Evolutionary conservation across 2,329 filamentous ascomycete species (phyloP), one percentile per base, ranked within the genome.

Genomic region (Alternaria rosae): DNA sequence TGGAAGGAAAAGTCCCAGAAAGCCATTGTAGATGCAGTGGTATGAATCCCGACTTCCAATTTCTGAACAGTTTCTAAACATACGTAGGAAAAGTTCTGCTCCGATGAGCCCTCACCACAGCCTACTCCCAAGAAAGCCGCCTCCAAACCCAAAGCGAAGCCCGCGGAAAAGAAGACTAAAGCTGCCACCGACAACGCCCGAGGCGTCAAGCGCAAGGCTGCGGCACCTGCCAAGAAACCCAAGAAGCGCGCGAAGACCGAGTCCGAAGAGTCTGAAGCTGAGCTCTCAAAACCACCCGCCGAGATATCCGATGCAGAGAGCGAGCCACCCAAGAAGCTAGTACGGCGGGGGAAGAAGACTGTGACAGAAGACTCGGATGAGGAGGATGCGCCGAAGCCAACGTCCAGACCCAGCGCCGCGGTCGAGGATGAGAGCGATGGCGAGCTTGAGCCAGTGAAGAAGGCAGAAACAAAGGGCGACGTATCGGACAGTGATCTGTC

Each of bases 401-500:
- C 62, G 26, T 64, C 53, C 17, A 68, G 54, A 43, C 25, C 62
- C 5, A 64, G 65, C n/a, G 54, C 59, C 5, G 54, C 64, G 9
- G 35, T 54, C 1, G 54, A 67, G 5, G 64, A 68, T 13, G 66
- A 70, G 9, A 67, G 64, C 25, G 70, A 69, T 4, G 50, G 28
- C 12, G 58, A 69, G 11, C 54, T 58, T 23, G 55, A 52, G 11
- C 54, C 65, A 25, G 47, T 57, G 10, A 70, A 69, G 54, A 61
- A 64, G 30, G 28, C 58, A 17, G 51, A 66, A 11, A 65, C 67
- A 57, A 72, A 72, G 11, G 68, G 50, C 12, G 67, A 76, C 26
- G 51, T 63, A 9, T 87, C 86, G 0, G 86, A 89, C 48, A 89
- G 85, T 72, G 90, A 92, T 56, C 82, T 93, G 78, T 94, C 92